These are phyloP conservation scores for Rhinocladiella similis DNA, from an alignment of 2,329 filamentous ascomycete genomes.

Conservation along the genomic window DNA sequence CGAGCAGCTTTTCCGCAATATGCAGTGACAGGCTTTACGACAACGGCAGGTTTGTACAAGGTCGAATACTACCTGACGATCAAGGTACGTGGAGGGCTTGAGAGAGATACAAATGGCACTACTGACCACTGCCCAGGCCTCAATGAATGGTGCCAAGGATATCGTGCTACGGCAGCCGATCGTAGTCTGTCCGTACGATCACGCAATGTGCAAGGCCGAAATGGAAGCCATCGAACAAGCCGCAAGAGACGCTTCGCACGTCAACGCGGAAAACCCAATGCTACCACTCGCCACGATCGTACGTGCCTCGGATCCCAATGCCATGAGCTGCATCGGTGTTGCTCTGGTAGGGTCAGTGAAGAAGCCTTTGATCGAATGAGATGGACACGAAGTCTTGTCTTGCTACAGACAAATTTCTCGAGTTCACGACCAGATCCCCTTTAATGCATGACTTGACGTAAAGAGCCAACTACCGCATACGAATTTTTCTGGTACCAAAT, in stretches of 20 bases:
- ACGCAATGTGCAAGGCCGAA: constrained; percentile 94
- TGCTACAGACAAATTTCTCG: background rate
- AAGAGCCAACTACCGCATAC: no score
- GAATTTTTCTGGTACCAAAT: no score
- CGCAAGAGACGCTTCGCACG: constrained; percentile 84
- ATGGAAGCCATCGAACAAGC: constrained; percentile 98
- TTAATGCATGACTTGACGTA: background rate
- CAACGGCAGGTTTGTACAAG: constrained; percentile 90
- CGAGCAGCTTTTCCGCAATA: constrained; percentile 89
- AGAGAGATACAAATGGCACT: background rate
- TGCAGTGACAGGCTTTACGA: constrained; percentile 86
- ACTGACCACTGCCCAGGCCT: constrained; percentile 61
- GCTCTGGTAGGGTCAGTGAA: constrained; percentile 62
- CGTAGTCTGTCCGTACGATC: constrained; percentile 92
- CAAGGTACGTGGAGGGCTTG: constrained; percentile 62
- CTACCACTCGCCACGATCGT: constrained; percentile 84
- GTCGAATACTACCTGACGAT: constrained; percentile 96
- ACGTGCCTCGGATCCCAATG: constrained; percentile 69
- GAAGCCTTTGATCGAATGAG: constrained; percentile 67
- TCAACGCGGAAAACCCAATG: constrained; percentile 89
- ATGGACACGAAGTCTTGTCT: background rate
- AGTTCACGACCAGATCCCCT: background rate
- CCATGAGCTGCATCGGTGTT: constrained; percentile 60
- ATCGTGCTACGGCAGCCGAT: constrained; percentile 89
- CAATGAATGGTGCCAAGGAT: constrained; percentile 83